Evolutionary conservation across 768 basidiomycete genomes (phyloP).

Genomic region (Boletus coccyginus): DNA sequence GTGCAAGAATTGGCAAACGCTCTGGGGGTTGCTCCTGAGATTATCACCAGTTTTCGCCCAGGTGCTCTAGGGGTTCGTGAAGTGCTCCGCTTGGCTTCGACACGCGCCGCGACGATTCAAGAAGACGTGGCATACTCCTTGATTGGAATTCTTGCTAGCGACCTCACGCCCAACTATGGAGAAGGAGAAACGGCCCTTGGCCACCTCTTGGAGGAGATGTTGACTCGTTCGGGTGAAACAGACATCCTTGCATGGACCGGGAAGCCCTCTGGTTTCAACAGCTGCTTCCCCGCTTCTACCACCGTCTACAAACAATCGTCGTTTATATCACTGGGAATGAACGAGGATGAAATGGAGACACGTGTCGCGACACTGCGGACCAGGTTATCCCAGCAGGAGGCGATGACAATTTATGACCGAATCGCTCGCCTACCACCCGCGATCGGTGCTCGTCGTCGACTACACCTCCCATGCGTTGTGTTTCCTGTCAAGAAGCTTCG

Average conservation of each 20-base stretch:
- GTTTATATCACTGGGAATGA: neutral
- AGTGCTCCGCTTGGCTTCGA: slow-evolving; percentile 8
- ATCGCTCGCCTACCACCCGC: slow-evolving; percentile 4
- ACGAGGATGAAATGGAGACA: neutral
- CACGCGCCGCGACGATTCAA: slow-evolving; percentile 3
- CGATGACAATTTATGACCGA: neutral
- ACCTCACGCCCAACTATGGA: slow-evolving; percentile 6
- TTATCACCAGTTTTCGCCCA: slow-evolving; percentile 4
- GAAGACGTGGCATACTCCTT: slow-evolving; percentile 9
- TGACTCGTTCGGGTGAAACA: slow-evolving; percentile 5
- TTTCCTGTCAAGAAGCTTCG: slow-evolving; percentile 9
- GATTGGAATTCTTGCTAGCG: slow-evolving; percentile 5
- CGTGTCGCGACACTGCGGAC: neutral
- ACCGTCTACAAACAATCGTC: neutral
- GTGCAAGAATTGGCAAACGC: slow-evolving; percentile 4
- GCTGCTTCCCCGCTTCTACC: slow-evolving; percentile 3
- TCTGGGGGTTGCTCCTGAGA: slow-evolving; percentile 5
- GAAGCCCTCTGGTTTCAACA: slow-evolving; percentile 4
- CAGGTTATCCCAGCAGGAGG: neutral
- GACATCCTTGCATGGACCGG: slow-evolving; percentile 5
- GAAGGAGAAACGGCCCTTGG: slow-evolving; percentile 10
- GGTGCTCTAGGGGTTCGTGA: neutral
- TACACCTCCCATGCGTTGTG: slow-evolving; percentile 8
- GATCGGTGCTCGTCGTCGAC: slow-evolving; percentile 7
- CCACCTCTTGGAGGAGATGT: slow-evolving; percentile 5